Evolutionary conservation across 345 rosid species (phyloP), one percentile per base, ranked within the genome.

Genomic region (Isatis tinctoria): DNA sequence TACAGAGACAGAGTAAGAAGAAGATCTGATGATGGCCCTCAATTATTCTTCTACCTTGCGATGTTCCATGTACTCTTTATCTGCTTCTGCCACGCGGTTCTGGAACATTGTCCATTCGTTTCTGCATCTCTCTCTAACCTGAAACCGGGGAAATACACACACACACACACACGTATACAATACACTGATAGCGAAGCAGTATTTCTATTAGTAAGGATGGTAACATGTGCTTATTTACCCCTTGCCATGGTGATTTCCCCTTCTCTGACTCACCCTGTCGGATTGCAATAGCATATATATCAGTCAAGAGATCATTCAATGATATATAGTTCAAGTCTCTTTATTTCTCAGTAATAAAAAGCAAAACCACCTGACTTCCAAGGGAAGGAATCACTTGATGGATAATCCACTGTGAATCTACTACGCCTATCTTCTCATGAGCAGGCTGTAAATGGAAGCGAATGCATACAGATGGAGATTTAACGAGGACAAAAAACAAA

Each of bases 401-500:
- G 79, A 94, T 69, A 64, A 94, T 91, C 99, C 97, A 91, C 68
- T 94, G 97, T 44, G 99, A 91, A 87, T 94, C 99, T 72, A 94
- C 91, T 49, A 94, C 97, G 3, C 97, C 99, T 37, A 94, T 90
- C 67, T 91, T 94, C 79, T 91, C 97, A 68, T 94, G 96, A 2
- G 97, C 96, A 64, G 99, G 99, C 97, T 91, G 86, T 66, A 62
- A 52, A 17, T 62, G 14, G 67, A 65, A 69, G 57, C 60, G 2
- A 65, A 54, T 26, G 40, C 56, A 60, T 36, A 28, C 27, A 52
- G 7, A 32, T 60, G 28, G 9, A 72, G 22, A 26, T 28, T 61
- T 51, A 41, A 60, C 74, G 48, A 49, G 35, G 35, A 33, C 11
- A 76, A 63, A 63, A 16, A 48, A 39, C 61, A 26, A n/a, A 64